These are phyloP conservation scores for Leptodermis oblonga DNA, from an alignment of 257 asterid species.

Conservation along the genomic window DNA sequence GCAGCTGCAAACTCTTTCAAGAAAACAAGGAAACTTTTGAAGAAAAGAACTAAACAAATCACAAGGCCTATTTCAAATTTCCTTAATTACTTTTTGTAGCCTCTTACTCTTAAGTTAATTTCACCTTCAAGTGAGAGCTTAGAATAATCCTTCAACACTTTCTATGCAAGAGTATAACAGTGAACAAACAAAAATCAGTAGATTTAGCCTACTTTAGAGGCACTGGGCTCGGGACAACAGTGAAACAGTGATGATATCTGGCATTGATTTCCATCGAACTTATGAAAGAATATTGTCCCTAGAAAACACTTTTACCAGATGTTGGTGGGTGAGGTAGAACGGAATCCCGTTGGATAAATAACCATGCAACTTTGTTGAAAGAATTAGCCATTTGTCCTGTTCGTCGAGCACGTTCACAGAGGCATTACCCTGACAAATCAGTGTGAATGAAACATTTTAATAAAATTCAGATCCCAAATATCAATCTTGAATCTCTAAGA, in stretches of 20 bases:
- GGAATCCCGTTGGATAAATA: conserved; percentile 51
- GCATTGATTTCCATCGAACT: not conserved
- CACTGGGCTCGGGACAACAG: too few relatives aligned
- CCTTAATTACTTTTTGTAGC: too few relatives aligned
- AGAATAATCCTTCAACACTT: not conserved
- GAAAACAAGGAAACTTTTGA: not conserved
- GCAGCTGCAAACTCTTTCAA: not conserved
- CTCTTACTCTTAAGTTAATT: not conserved
- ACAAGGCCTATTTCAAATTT: too few relatives aligned
- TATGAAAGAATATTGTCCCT: conserved; percentile 9
- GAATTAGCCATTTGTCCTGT: conserved; percentile 68
- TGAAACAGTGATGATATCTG: not conserved
- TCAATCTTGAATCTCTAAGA: not conserved
- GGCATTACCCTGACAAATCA: conserved; percentile 79
- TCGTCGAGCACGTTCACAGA: conserved; percentile 78
- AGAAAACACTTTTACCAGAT: conserved; percentile 37
- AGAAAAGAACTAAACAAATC: too few relatives aligned
- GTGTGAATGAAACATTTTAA: conserved; percentile 6
- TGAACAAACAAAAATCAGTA: too few relatives aligned
- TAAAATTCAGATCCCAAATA: conserved; percentile 1
- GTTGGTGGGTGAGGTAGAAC: conserved; percentile 74
- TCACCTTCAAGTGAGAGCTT: not conserved
- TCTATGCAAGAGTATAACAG: too few relatives aligned
- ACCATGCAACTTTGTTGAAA: conserved; percentile 60
- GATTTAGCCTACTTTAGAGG: not conserved